These are phyloP conservation scores for Cardiospermum halicacabum DNA, from an alignment of 345 rosid genomes.

Conservation along the genomic window DNA sequence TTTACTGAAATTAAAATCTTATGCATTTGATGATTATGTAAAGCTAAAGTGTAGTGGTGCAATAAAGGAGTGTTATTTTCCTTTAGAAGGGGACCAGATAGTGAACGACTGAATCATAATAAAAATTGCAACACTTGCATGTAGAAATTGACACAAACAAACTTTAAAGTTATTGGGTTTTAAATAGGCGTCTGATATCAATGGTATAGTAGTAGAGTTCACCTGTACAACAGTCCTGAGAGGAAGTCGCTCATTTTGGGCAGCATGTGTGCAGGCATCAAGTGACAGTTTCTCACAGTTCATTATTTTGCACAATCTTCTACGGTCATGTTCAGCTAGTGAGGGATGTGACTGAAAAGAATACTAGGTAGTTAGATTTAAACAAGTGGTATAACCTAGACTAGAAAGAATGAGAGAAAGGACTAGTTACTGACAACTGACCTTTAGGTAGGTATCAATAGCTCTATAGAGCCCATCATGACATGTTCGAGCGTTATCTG, in stretches of 20 bases:
- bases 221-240: constrained; percentile 84
- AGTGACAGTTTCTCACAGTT: constrained; percentile 71
- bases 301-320: constrained; percentile 71
- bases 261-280: constrained; percentile 89
- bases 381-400: neutral
- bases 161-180: neutral
- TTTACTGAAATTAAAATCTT: neutral
- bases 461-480: constrained; percentile 92
- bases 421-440: constrained; percentile 14
- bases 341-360: constrained; percentile 66
- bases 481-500: constrained; percentile 59
- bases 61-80: neutral
- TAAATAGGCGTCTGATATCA: constrained; percentile 5
- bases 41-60: neutral
- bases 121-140: neutral
- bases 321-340: constrained; percentile 64
- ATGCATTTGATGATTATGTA: neutral
- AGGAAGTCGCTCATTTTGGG: constrained; percentile 89
- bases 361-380: constrained; percentile 2
- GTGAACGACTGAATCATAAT: neutral
- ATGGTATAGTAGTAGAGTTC: constrained; percentile 6
- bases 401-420: neutral
- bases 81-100: neutral
- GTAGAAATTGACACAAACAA: neutral
- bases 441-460: constrained; percentile 89